Base-by-base conservation (phyloP, 192 early-diverging fungal species). In the Coemansia sp. region DNA sequence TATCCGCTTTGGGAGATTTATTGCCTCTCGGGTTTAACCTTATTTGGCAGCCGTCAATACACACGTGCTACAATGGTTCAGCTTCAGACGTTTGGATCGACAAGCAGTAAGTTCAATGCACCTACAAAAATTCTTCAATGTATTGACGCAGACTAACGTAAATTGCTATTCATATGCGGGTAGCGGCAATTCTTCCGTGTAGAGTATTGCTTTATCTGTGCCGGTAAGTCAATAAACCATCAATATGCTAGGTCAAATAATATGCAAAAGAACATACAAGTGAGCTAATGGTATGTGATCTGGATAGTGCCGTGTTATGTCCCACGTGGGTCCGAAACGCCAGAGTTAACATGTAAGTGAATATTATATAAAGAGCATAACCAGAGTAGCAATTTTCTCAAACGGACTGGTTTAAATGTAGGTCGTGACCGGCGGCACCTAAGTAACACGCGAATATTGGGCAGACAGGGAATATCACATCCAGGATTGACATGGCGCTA, bases 131-230 rank as follows among this genome's bases (percentile, higher is more conserved):
- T 5, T 0, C 27, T 5, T 5, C 7, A 9, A 41, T 10, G 39
- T 41, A 41, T 41, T 41, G 10, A 41, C 39, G 8, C 14, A 14
- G 39, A 12, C 39, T 41, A 41, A 41, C 39, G 23, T 59, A 25
- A 59, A 27, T 59, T 14, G 39, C 41, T 12, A 19, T 41, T 2
- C 39, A 41, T 41, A 14, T 41, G 27, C 27, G 27, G 27, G 27
- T 27, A 27, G 27, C 23, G 39, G 23, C 22, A 24, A 23, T 45
- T 58, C 9, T 19, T 24, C 19, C 22, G 12, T 65, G 70, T 80
- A 80, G 77, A 70, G 43, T 80, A 68, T 63, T 80, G 77, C 55
- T 80, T 74, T 63, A 62, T 80, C 9, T 80, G 77, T 41, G 59
- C 67, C 61, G 77, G 77, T 80, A 80, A 68, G 66, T 27, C 19